phyloP scores from a whole-genome alignment of 2,329 filamentous ascomycete genomes.

The Alternaria sp. region DNA sequence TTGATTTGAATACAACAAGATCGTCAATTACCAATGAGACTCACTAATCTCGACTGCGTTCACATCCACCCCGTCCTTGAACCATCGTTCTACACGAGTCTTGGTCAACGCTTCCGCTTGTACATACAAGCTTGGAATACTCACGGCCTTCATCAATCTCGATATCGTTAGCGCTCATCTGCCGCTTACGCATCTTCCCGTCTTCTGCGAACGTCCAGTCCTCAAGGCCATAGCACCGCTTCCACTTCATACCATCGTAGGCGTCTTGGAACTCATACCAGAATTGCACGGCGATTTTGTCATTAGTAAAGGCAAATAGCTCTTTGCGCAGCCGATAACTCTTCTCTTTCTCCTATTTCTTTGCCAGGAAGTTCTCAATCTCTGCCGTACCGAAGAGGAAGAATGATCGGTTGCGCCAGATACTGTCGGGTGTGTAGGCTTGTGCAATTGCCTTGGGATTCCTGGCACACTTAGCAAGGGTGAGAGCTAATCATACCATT shows the following conservation, averaged over 20 bases:
- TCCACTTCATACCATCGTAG: constrained; percentile 69
- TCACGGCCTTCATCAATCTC: constrained; percentile 62
- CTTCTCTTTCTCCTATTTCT: constrained; percentile 78
- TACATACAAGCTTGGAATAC: constrained; percentile 4
- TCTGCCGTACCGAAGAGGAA: constrained; percentile 74
- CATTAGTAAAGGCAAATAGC: constrained; percentile 76
- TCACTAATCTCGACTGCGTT: constrained; percentile 72
- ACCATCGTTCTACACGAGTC: constrained; percentile 67
- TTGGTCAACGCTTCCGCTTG: constrained; percentile 17
- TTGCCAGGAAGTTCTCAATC: constrained; percentile 72
- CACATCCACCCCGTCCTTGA: constrained; percentile 72
- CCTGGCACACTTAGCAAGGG: constrained; percentile 53
- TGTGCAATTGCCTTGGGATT: constrained; percentile 71
- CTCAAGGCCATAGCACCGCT: constrained; percentile 81
- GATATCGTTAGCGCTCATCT: constrained; percentile 80
- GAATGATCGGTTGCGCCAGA: constrained; percentile 79
- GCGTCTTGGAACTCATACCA: constrained; percentile 85
- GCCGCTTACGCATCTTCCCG: constrained; percentile 75
- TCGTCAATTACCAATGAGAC: constrained; percentile 65
- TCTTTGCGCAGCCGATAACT: constrained; percentile 82
- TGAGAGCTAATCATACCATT: background rate
- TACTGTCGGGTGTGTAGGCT: constrained; percentile 76
- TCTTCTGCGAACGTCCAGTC: constrained; percentile 78
- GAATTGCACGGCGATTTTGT: constrained; percentile 87
- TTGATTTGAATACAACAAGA: constrained; percentile 9